Percentiles rank a stretch among this genome's conserved stretches.
phyloP scores from a whole-genome alignment of 2,329 filamentous ascomycete species.

The Pseudogymnoascus sp. region DNA sequence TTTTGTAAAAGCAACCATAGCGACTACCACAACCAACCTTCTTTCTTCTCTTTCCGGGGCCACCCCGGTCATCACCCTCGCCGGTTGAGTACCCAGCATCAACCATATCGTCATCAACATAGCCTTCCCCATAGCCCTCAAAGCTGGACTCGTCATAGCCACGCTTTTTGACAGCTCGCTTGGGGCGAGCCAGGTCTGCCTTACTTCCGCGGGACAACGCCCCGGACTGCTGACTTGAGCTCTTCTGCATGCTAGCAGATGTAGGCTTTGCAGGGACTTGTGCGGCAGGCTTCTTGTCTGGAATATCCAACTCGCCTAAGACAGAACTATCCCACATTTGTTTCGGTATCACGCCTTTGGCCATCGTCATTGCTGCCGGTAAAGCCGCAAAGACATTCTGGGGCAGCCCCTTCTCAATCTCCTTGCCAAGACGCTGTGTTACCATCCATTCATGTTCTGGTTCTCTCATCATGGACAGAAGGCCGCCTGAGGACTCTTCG shows the following conservation, averaged over 20 bases:
- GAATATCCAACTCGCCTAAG: slow-evolving; percentile 44
- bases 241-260: slow-evolving; percentile 46
- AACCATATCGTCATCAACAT: slow-evolving; percentile 57
- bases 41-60: slow-evolving; percentile 55
- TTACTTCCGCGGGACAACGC: slow-evolving; percentile 12
- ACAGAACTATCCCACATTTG: slow-evolving; percentile 50
- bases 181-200: slow-evolving; percentile 43
- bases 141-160: slow-evolving; percentile 69
- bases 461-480: slow-evolving; percentile 43
- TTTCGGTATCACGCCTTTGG: slow-evolving; percentile 49
- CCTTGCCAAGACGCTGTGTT: slow-evolving; percentile 46
- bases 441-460: slow-evolving; percentile 53
- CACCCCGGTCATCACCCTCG: slow-evolving; percentile 55
- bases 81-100: slow-evolving; percentile 64
- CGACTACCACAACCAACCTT: slow-evolving; percentile 41
- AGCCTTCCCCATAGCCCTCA: slow-evolving; percentile 68
- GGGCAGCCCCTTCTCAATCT: slow-evolving; percentile 48
- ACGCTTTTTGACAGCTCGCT: slow-evolving; percentile 64
- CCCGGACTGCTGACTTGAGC: slow-evolving; percentile 18
- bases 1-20: slow-evolving; percentile 1
- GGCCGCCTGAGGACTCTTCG: slow-evolving; percentile 42
- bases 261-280: slow-evolving; percentile 40
- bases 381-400: slow-evolving; percentile 38
- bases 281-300: slow-evolving; percentile 12
- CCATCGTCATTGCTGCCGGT: slow-evolving; percentile 48